Conservation (phyloP, 129 eudicot species). For the Escallonia rubra region DNA sequence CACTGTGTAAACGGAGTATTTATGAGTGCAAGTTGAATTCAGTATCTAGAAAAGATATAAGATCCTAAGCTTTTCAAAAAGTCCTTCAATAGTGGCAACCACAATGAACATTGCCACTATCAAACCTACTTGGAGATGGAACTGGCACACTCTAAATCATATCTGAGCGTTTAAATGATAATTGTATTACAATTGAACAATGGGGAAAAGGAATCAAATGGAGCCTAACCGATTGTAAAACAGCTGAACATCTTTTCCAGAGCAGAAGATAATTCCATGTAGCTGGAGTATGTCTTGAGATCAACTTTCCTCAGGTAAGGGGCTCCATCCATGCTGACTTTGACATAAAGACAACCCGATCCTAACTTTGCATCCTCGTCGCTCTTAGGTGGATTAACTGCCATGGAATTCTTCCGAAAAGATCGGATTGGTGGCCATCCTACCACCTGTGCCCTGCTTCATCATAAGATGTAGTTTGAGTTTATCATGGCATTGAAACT, state of each 20-base stretch:
- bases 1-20: no score
- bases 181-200: not conserved
- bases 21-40: no score
- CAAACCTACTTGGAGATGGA: no score
- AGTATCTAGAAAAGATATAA: no score
- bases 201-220: not conserved
- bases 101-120: no score
- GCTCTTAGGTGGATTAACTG: conserved; percentile 43
- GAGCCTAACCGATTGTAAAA: conserved; percentile 53
- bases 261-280: conserved; percentile 56
- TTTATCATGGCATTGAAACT: no score
- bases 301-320: conserved; percentile 80
- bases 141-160: no score
- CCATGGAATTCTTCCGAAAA: conserved; percentile 59
- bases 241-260: conserved; percentile 75
- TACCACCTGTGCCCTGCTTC: conserved; percentile 63
- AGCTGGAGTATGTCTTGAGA: conserved; percentile 42
- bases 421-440: conserved; percentile 90
- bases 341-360: conserved; percentile 45
- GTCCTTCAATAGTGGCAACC: no score
- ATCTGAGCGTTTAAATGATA: no score
- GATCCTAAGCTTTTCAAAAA: no score
- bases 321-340: conserved; percentile 86
- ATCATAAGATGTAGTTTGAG: not conserved
- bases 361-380: conserved; percentile 41